These are phyloP conservation scores for Lolium multiflorum DNA, from an alignment of 176 grass and related monocot genomes.

Conservation along the genomic window DNA sequence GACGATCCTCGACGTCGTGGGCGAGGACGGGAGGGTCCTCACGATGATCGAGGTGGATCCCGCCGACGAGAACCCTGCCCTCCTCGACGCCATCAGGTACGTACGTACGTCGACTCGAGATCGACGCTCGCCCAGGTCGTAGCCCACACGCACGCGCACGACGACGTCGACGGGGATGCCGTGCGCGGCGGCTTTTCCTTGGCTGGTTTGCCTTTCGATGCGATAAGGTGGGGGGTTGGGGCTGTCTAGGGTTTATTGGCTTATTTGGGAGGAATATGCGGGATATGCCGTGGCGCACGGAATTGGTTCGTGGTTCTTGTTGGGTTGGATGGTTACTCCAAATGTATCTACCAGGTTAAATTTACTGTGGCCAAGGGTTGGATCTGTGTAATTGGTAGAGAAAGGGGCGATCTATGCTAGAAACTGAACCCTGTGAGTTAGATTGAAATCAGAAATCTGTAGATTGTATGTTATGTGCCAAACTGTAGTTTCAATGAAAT, in stretches of 20 bases:
- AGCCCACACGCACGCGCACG: too few relatives aligned
- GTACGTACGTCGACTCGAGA: neutral
- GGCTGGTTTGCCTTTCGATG: too few relatives aligned
- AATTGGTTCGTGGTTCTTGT: neutral
- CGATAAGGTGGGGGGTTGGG: neutral
- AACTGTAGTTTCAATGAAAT: too few relatives aligned
- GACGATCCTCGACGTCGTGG: neutral
- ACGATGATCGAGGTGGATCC: slow-evolving; percentile 17
- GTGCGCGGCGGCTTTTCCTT: neutral
- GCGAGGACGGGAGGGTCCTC: neutral
- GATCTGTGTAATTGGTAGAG: neutral
- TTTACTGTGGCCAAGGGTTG: too few relatives aligned
- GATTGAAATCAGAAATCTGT: neutral
- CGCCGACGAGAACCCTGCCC: neutral
- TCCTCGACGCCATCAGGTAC: slow-evolving; percentile 36
- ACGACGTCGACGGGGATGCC: neutral
- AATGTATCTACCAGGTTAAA: too few relatives aligned
- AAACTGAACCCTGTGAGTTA: too few relatives aligned
- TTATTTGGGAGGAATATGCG: neutral
- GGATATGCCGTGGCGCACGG: neutral
- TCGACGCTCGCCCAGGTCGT: neutral
- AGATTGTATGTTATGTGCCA: neutral
- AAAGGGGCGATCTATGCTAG: neutral
- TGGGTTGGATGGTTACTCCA: neutral
- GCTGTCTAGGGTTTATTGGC: slow-evolving; percentile 22